phyloP scores from a whole-genome alignment of 306 rosid species.

The Fragaria iinumae region DNA sequence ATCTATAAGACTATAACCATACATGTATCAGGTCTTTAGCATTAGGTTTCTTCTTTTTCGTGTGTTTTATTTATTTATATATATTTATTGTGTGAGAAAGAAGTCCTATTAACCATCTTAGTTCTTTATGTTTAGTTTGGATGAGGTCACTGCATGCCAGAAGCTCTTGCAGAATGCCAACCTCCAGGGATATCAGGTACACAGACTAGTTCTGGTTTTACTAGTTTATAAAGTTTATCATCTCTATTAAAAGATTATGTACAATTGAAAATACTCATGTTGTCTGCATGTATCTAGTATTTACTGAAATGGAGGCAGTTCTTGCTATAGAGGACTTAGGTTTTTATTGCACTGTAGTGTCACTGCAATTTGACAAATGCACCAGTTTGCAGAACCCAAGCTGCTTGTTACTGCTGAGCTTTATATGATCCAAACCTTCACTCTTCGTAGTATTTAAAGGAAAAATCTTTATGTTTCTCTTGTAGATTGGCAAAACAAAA shows the following conservation, averaged over 20 bases:
- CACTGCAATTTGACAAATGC: not conserved
- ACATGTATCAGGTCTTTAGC: not conserved
- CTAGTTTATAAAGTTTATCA: not conserved
- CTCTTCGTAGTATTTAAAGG: constrained; percentile 7
- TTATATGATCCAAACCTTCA: not conserved
- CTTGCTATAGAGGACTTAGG: not conserved
- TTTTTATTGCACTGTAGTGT: not conserved
- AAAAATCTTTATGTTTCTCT: constrained; percentile 23
- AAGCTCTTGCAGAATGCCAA: constrained; percentile 59
- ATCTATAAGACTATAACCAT: not conserved
- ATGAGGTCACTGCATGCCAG: constrained; percentile 70
- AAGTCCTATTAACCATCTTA: not conserved
- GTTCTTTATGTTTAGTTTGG: constrained; percentile 46
- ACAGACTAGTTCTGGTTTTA: constrained; percentile 7
- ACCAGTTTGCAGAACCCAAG: not conserved
- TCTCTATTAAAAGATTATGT: not conserved
- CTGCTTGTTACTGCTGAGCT: not conserved
- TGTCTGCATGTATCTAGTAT: not conserved
- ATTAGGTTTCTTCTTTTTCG: not conserved
- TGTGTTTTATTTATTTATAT: not conserved
- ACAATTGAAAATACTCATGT: not conserved
- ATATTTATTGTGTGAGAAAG: not conserved
- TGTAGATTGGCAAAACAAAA: constrained; percentile 91
- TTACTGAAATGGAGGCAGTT: not conserved
- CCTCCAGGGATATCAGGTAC: constrained; percentile 85